Conservation (phyloP, 352 stramenopile genomes). For the Phytopythium oedochilum region DNA sequence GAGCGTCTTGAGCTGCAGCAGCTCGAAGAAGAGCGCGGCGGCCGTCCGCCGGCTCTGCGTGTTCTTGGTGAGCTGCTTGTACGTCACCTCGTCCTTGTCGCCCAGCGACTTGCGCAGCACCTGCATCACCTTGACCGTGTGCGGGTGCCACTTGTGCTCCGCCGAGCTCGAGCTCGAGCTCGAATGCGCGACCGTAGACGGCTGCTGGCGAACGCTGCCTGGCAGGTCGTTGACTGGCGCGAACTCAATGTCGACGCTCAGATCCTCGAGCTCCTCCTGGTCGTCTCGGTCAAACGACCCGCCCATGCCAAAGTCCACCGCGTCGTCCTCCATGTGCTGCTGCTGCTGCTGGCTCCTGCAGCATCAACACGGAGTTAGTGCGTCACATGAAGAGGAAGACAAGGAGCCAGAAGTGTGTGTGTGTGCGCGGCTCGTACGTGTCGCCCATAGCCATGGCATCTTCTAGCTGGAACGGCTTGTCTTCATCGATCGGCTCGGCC, state of each 20-base stretch:
- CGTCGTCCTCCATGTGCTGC: constrained; percentile 16
- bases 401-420: not conserved
- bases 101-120: constrained; percentile 72
- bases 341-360: constrained; percentile 13
- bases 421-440: constrained; percentile 9
- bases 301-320: constrained; percentile 53
- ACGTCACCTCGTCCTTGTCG: constrained; percentile 79
- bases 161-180: constrained; percentile 39
- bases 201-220: constrained; percentile 45
- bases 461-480: constrained; percentile 36
- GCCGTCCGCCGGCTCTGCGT: constrained; percentile 86
- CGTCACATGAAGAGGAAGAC: not conserved
- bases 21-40: constrained; percentile 95
- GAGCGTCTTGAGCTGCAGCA: constrained; percentile 97
- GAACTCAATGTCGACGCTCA: constrained; percentile 80
- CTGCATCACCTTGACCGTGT: constrained; percentile 95
- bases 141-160: constrained; percentile 96
- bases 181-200: constrained; percentile 1
- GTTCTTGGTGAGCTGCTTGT: constrained; percentile 82
- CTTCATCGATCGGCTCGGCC: constrained; percentile 14
- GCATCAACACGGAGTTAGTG: not conserved
- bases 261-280: constrained; percentile 46
- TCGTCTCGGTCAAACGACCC: constrained; percentile 42
- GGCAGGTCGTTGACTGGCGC: constrained; percentile 75
- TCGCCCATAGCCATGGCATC: constrained; percentile 21